Conservation (phyloP, 176 grass and related monocot genomes). For the Ensete ventricosum region DNA sequence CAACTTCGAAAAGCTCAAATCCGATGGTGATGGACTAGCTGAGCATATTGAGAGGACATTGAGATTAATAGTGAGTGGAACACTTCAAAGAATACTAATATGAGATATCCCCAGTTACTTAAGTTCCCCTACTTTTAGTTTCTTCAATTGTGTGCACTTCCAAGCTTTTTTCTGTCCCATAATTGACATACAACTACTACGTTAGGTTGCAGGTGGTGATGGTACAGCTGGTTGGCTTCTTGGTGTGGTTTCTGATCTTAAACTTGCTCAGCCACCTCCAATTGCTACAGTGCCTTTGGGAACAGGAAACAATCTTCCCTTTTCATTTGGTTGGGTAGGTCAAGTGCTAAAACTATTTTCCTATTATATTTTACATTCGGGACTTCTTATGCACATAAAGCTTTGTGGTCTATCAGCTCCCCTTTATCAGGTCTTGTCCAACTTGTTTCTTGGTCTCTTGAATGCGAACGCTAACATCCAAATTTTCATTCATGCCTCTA, state of each 20-base stretch:
- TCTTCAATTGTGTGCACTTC: background rate
- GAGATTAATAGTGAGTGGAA: conserved; percentile 80
- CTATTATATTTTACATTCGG: background rate
- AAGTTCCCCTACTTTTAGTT: background rate
- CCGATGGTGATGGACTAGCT: conserved; percentile 37
- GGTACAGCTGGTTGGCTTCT: conserved; percentile 96
- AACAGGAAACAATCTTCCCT: conserved; percentile 95
- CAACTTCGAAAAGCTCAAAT: conserved; percentile 76
- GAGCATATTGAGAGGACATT: conserved; percentile 50
- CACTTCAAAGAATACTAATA: background rate
- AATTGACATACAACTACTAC: conserved; percentile 23
- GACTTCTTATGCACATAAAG: background rate
- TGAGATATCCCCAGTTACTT: conserved; percentile 5
- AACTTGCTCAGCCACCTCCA: conserved; percentile 57
- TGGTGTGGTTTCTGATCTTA: conserved; percentile 87
- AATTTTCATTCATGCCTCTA: background rate
- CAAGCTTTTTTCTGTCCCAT: background rate
- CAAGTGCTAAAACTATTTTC: background rate
- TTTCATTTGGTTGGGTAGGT: conserved; percentile 89
- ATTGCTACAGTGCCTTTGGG: conserved; percentile 84
- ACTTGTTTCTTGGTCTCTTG: background rate
- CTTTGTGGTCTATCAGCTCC: background rate
- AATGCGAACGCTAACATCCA: background rate
- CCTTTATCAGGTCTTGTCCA: background rate
- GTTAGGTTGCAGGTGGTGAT: conserved; percentile 92